Conservation (phyloP, 345 rosid genomes). For the Populus ilicifolia region DNA sequence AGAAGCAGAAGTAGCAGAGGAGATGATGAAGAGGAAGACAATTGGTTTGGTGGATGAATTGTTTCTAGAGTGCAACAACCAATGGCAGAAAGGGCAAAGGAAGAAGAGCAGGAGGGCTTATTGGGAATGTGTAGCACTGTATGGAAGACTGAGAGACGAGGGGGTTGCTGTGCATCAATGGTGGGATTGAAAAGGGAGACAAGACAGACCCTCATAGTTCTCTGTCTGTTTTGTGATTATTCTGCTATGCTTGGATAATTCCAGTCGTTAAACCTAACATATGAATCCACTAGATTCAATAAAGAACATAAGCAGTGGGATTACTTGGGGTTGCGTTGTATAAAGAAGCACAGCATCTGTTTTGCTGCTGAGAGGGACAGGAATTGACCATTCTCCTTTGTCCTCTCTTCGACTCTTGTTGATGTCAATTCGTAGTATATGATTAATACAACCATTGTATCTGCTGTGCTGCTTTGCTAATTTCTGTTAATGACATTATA, state of each 20-base stretch:
- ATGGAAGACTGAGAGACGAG: slow-evolving; percentile 38
- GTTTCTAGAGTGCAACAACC: slow-evolving; percentile 40
- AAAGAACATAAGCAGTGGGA: too few species aligned
- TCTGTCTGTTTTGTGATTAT: not conserved
- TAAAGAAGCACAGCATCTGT: not conserved
- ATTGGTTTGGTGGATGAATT: slow-evolving; percentile 40
- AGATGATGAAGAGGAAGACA: slow-evolving; percentile 23
- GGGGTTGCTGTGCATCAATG: slow-evolving; percentile 52
- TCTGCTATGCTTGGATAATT: not conserved
- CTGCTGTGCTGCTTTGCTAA: too few species aligned
- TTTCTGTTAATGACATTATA: too few species aligned
- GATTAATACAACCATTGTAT: too few species aligned
- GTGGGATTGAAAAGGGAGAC: slow-evolving; percentile 28
- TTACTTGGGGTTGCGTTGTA: not conserved
- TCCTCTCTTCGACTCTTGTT: not conserved
- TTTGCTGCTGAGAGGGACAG: not conserved
- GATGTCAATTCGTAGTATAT: not conserved
- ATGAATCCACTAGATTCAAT: too few species aligned
- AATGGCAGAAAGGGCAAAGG: slow-evolving; percentile 22
- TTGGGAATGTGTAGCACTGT: slow-evolving; percentile 51
- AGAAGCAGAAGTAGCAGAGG: slow-evolving; percentile 39
- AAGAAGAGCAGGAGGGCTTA: slow-evolving; percentile 38
- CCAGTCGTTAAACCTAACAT: not conserved
- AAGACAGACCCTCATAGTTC: not conserved
- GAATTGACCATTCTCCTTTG: not conserved